Evolutionary conservation across 2,329 filamentous ascomycete genomes (phyloP).

Genomic region (Stachybotrys chlorohalonatus): DNA sequence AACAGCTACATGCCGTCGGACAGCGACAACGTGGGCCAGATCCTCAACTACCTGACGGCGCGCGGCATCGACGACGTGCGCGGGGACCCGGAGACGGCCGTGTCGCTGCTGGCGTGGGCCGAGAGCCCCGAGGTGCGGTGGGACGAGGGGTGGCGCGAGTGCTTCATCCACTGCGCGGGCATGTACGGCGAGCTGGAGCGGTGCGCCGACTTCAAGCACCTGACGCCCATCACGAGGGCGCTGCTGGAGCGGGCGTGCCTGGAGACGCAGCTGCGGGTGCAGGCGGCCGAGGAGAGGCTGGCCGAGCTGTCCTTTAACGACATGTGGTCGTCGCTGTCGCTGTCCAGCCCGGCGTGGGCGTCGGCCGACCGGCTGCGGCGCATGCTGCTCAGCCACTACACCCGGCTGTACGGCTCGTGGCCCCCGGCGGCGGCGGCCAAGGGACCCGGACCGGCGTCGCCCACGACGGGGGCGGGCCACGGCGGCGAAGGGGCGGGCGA

Average conservation of each 20-base stretch:
- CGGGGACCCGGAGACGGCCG: constrained; percentile 48
- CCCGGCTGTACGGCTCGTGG: constrained; percentile 49
- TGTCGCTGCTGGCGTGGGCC: constrained; percentile 56
- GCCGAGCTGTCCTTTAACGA: constrained; percentile 50
- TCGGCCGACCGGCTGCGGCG: constrained; percentile 51
- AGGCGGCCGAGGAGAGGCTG: constrained; percentile 54
- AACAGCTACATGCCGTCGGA: constrained; percentile 48
- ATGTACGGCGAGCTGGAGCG: constrained; percentile 47
- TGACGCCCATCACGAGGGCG: constrained; percentile 53
- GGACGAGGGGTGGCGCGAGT: constrained; percentile 59
- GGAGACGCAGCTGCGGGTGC: constrained; percentile 52
- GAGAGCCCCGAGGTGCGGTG: constrained; percentile 53
- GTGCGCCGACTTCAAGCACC: constrained; percentile 44
- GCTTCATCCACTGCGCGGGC: constrained; percentile 58
- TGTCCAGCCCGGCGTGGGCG: constrained; percentile 34
- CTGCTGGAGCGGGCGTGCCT: constrained; percentile 54
- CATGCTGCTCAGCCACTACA: constrained; percentile 52
- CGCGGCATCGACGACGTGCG: constrained; percentile 57
- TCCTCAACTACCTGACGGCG: constrained; percentile 51
- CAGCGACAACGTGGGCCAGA: constrained; percentile 46
- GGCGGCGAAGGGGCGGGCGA: constrained; percentile 19
- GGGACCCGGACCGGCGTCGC: background rate
- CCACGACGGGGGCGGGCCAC: background rate
- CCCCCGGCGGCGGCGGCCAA: constrained; percentile 32
- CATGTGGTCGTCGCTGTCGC: constrained; percentile 42